Evolutionary conservation across 768 basidiomycete species (phyloP), one percentile per base, ranked within the genome.

Genomic region (Boletellus sp.): DNA sequence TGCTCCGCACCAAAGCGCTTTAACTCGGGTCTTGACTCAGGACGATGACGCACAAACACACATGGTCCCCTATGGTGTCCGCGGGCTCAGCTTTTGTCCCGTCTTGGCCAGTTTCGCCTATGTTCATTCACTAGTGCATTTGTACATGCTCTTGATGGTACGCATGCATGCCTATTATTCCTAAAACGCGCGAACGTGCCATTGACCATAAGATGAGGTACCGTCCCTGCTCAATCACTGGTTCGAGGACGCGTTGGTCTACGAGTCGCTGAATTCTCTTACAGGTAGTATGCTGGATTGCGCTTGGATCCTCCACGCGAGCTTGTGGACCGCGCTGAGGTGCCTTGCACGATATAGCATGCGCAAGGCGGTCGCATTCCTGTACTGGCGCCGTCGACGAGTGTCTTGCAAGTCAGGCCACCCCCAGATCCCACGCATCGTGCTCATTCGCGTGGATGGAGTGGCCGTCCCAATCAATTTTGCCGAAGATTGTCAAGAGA

Each of bases 131-230:
- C 11, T 61, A 6, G 11, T 62, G 10, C 45, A 61, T 46, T 17
- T 55, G n/a, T 62, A 61, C 26, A 62, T 62, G 48, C 12, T 61
- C 24, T 46, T 62, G 51, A 62, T 62, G 59, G 59, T 61, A 41
- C 17, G 60, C 23, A 13, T 62, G 38, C 17, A 53, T 20, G 10
- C 17, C 3, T 33, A 3, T 2, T 6, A 16, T 19, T 41, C 17
- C 2, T 24, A 15, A 17, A 4, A 13, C 13, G 32, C 22, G 31
- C 1, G 24, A 13, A 32, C 6, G 22, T 11, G 7, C 28, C 28
- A 28, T 42, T 58, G 33, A 62, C 20, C 9, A 8, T n/a, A 23
- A 13, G 37, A 47, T 33, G 9, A 61, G 59, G 62, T 61, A 39
- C 59, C 60, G 9, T 50, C 56, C 7, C 3, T 61, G 12, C 32